phyloP scores from a whole-genome alignment of 495 filamentous ascomycete species.

The Tuber borchii region DNA sequence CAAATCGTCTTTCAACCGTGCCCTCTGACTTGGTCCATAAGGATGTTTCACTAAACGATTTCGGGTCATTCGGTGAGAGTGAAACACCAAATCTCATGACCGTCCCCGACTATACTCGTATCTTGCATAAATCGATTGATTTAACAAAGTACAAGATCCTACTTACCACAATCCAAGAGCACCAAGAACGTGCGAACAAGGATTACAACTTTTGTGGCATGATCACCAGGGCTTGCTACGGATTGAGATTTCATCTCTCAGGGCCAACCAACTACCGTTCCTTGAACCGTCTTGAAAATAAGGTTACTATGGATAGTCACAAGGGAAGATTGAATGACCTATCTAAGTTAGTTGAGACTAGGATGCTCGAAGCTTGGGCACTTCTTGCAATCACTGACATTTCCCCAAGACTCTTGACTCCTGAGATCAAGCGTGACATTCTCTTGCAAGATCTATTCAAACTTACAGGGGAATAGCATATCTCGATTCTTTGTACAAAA shows the following conservation, averaged over 20 bases:
- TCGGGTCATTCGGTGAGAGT: constrained; percentile 18
- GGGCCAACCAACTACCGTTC: constrained; percentile 19
- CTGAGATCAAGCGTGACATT: constrained; percentile 11
- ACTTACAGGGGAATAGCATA: constrained; percentile 8
- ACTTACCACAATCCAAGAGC: constrained; percentile 4
- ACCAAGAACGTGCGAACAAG: constrained; percentile 22
- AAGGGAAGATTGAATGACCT: constrained; percentile 22
- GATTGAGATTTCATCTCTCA: constrained; percentile 19
- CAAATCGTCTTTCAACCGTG: constrained; percentile 12
- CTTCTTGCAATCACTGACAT: constrained; percentile 15
- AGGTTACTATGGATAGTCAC: not conserved
- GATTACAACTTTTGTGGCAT: constrained; percentile 25
- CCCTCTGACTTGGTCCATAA: constrained; percentile 12
- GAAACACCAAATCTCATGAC: constrained; percentile 8
- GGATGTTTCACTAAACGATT: constrained; percentile 10
- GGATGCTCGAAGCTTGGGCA: constrained; percentile 27
- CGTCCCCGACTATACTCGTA: constrained; percentile 2
- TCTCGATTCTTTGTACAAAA: not conserved
- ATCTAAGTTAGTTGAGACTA: constrained; percentile 30
- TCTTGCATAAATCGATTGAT: constrained; percentile 20
- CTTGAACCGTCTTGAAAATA: constrained; percentile 15
- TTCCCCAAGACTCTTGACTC: constrained; percentile 8
- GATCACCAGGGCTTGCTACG: constrained; percentile 17
- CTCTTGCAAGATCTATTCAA: constrained; percentile 20
- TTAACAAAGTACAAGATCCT: constrained; percentile 26